These are phyloP conservation scores for Mrakia blollopis DNA, from an alignment of 768 basidiomycete species.

Conservation along the genomic window DNA sequence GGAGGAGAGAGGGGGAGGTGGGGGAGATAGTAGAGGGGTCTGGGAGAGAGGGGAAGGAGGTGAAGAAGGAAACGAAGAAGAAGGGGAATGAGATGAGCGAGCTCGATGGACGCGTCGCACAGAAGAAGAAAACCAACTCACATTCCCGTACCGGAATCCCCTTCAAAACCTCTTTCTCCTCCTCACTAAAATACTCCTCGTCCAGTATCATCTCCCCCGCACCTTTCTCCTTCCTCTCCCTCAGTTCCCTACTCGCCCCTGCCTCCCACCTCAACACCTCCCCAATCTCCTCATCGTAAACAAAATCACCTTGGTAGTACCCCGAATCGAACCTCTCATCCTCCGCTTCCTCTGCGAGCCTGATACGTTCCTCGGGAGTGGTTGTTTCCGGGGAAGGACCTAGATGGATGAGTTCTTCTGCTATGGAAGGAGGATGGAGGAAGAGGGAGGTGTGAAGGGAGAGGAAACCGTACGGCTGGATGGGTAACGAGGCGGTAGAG, in stretches of 20 bases:
- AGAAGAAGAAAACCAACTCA: slow-evolving; percentile 37
- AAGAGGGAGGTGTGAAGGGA: slow-evolving; percentile 71
- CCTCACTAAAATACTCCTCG: slow-evolving; percentile 54
- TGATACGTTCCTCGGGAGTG: slow-evolving; percentile 52
- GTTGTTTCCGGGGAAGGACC: slow-evolving; percentile 62
- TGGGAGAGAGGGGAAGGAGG: slow-evolving; percentile 38
- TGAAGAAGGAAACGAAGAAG: not conserved
- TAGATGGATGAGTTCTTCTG: slow-evolving; percentile 78
- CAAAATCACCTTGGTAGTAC: slow-evolving; percentile 59
- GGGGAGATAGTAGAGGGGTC: slow-evolving; percentile 50
- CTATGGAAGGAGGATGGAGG: slow-evolving; percentile 61
- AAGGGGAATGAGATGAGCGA: no score
- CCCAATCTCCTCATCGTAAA: slow-evolving; percentile 68
- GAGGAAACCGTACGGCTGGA: slow-evolving; percentile 69
- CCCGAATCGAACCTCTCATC: slow-evolving; percentile 69
- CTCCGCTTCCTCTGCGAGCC: slow-evolving; percentile 58
- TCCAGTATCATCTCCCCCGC: slow-evolving; percentile 53
- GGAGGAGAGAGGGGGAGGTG: slow-evolving; percentile 60
- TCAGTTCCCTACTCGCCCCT: slow-evolving; percentile 45
- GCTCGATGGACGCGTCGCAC: not conserved
- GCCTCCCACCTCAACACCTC: slow-evolving; percentile 65
- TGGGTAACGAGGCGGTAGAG: slow-evolving; percentile 41
- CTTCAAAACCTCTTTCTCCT: slow-evolving; percentile 51
- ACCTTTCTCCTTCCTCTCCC: slow-evolving; percentile 40
- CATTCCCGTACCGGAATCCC: slow-evolving; percentile 55